These are phyloP conservation scores for Pichia heedii DNA, from an alignment of 805 yeast species.

Conservation along the genomic window DNA sequence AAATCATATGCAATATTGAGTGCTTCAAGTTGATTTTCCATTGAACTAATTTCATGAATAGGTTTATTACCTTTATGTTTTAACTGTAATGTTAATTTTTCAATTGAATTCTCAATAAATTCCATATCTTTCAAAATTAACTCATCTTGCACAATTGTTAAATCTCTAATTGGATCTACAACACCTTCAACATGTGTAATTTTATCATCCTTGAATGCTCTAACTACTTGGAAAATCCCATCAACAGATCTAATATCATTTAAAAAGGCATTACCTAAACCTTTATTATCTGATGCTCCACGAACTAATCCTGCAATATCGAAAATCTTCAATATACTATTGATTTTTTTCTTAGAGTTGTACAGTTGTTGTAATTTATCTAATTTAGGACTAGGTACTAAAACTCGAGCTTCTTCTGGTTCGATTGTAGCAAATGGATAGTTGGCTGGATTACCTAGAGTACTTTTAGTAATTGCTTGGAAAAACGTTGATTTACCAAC, in stretches of 20 bases:
- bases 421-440: conserved; percentile 73
- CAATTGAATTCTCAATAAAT: conserved; percentile 55
- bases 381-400: conserved; percentile 43
- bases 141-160: conserved; percentile 57
- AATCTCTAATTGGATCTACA: conserved; percentile 57
- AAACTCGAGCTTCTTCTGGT: conserved; percentile 54
- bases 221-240: conserved; percentile 60
- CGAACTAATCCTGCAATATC: conserved; percentile 67
- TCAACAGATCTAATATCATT: conserved; percentile 64
- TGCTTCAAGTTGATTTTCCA: conserved; percentile 80
- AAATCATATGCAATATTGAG: conserved; percentile 65
- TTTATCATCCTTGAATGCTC: conserved; percentile 56
- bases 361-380: conserved; percentile 40
- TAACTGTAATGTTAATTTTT: conserved; percentile 60
- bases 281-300: conserved; percentile 58
- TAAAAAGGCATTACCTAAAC: conserved; percentile 66
- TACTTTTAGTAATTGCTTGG: conserved; percentile 52
- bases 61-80: conserved; percentile 79
- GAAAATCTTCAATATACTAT: conserved; percentile 47
- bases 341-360: conserved; percentile 41
- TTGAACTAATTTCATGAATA: conserved; percentile 46
- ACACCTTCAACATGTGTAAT: conserved; percentile 58
- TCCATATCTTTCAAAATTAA: conserved; percentile 60
- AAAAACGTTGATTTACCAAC: conserved; percentile 54
- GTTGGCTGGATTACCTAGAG: conserved; percentile 58